phyloP scores from a whole-genome alignment of 2,329 filamentous ascomycete species.

The Stromatinia cepivora region DNA sequence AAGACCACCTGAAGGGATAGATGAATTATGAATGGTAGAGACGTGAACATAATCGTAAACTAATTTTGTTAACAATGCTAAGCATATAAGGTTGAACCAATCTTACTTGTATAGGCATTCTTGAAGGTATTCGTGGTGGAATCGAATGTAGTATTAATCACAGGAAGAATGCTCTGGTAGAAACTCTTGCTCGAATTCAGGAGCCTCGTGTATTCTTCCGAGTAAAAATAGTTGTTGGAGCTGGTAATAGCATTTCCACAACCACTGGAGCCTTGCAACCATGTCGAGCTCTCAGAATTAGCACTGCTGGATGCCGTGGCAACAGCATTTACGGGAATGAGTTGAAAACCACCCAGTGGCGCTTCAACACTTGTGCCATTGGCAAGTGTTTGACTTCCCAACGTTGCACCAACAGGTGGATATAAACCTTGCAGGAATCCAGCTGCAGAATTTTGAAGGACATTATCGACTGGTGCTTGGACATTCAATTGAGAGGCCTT shows the following conservation, averaged over 20 bases:
- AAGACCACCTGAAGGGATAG: constrained; percentile 58
- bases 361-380: constrained; percentile 67
- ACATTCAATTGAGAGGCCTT: constrained; percentile 70
- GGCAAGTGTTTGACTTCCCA: constrained; percentile 61
- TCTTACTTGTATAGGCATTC: constrained; percentile 62
- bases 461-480: constrained; percentile 70
- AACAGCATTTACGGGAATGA: constrained; percentile 71
- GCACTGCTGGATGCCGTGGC: constrained; percentile 52
- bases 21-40: constrained; percentile 58
- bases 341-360: constrained; percentile 79
- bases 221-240: constrained; percentile 56
- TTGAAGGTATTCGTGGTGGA: constrained; percentile 52
- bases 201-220: constrained; percentile 48
- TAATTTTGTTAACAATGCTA: constrained; percentile 35
- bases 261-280: constrained; percentile 59
- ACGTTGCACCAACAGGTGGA: constrained; percentile 63
- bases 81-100: background rate
- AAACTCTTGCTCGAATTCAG: constrained; percentile 59
- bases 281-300: constrained; percentile 56
- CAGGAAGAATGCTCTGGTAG: constrained; percentile 54
- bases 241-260: constrained; percentile 57
- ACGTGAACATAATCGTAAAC: constrained; percentile 63
- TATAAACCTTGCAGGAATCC: constrained; percentile 86
- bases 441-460: constrained; percentile 77
- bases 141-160: constrained; percentile 55